phyloP scores from a whole-genome alignment of 2,329 filamentous ascomycete species.

The Colletotrichum somersetense region DNA sequence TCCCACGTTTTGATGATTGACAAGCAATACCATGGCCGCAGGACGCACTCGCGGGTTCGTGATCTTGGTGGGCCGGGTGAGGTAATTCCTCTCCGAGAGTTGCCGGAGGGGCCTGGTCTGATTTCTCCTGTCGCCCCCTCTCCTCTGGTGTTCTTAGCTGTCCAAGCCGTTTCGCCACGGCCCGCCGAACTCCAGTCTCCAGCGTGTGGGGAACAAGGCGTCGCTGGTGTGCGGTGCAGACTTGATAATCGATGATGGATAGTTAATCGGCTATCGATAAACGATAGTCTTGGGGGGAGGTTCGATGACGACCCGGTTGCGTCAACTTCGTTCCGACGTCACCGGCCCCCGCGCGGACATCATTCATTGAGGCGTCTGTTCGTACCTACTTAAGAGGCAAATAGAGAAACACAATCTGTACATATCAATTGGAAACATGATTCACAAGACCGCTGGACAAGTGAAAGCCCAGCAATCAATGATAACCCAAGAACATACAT shows the following conservation, averaged over 20 bases:
- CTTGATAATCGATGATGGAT: no score
- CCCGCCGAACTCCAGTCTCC: constrained; percentile 1
- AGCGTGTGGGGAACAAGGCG: constrained; percentile 17
- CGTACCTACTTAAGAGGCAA: neutral
- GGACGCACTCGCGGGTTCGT: neutral
- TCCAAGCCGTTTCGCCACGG: constrained; percentile 18
- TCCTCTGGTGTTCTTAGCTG: no score
- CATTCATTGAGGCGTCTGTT: neutral
- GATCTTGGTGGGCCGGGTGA: neutral
- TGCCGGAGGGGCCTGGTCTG: no score
- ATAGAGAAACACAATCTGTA: neutral
- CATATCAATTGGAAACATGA: neutral
- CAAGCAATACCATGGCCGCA: neutral
- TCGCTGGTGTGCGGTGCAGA: no score
- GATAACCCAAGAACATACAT: neutral
- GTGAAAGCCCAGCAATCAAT: no score
- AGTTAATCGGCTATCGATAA: no score
- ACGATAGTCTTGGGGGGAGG: neutral
- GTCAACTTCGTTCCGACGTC: constrained; percentile 39
- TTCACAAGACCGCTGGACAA: no score
- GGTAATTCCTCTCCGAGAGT: neutral
- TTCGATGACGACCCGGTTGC: constrained; percentile 39
- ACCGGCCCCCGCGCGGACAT: neutral
- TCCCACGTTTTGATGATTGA: no score
- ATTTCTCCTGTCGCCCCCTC: no score